phyloP scores from a whole-genome alignment of 805 yeast species.

The Yarrowia porcina region DNA sequence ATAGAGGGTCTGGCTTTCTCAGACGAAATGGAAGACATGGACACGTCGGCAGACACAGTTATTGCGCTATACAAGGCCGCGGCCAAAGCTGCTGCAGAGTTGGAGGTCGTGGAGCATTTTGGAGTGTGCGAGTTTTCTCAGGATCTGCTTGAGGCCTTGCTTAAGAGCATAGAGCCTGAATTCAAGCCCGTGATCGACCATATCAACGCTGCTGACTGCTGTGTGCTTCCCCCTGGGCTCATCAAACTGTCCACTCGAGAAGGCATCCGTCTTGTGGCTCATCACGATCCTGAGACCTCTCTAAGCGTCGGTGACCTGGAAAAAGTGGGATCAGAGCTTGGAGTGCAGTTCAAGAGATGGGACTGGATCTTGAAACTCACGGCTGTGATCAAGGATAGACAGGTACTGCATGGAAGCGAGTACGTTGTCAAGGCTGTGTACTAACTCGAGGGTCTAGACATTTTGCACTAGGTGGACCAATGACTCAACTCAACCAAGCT shows the following conservation, averaged over 20 bases:
- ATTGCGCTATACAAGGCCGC: slow-evolving; percentile 31
- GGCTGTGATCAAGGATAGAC: slow-evolving; percentile 30
- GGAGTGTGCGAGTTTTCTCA: slow-evolving; percentile 38
- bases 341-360: slow-evolving; percentile 26
- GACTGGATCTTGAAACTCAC: slow-evolving; percentile 33
- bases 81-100: slow-evolving; percentile 26
- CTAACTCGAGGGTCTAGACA: too few relatives aligned
- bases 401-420: slow-evolving; percentile 32
- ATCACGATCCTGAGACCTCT: slow-evolving; percentile 37
- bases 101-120: slow-evolving; percentile 27
- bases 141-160: slow-evolving; percentile 30
- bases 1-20: slow-evolving; percentile 35
- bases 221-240: slow-evolving; percentile 39
- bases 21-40: slow-evolving; percentile 33
- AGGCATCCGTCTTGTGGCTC: slow-evolving; percentile 36
- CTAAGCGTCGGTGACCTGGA: slow-evolving; percentile 28
- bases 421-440: slow-evolving; percentile 28
- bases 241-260: slow-evolving; percentile 33
- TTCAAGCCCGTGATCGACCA: slow-evolving; percentile 34
- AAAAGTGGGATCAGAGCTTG: slow-evolving; percentile 23
- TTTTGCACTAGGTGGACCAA: too few relatives aligned
- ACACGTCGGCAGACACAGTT: slow-evolving; percentile 27
- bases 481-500: too few relatives aligned
- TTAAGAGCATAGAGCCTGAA: slow-evolving; percentile 26
- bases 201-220: slow-evolving; percentile 39